Evolutionary conservation across 768 basidiomycete species (phyloP), one percentile per base, ranked within the genome.

Genomic region (Tubosaeta sp.): DNA sequence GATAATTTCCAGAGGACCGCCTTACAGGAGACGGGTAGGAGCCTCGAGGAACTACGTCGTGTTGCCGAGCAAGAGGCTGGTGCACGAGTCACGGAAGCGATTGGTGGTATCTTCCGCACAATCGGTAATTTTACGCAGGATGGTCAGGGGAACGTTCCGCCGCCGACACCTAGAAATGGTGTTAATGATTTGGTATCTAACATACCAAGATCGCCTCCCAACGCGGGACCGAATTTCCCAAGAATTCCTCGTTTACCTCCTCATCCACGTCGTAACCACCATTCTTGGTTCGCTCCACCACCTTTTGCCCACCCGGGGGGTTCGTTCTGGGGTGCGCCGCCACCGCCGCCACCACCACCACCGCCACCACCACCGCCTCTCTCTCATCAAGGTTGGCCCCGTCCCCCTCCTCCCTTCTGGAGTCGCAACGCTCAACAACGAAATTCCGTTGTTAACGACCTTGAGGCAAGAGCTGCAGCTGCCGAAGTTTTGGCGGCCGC

Each of bases 41-140:
- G 74, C n/a, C 67, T 78, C 0, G 74, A 74, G 31, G 74, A 77
- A 17, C 61, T 78, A 19, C 75, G 76, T 27, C 75, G 74, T 35
- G 64, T 64, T 22, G 70, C 80, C 1, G 87, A 91, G 60, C 80
- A 81, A 59, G 83, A 85, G 57, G 87, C 88, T 1, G 79, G 82
- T 13, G 72, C 74, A 39, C 74, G 80, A 46, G 79, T 89, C 14
- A 77, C 84, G 4, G 81, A 86, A 27, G 81, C 84, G 8, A 67
- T 91, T 29, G 80, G 77, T 6, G 74, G 74, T 43, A 68, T 91
- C 31, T 72, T 88, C 53, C 78, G 77, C 38, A 67, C 78, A 22
- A 71, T 89, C n/a, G 77, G 71, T 25, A 68, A 64, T 43, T 63
- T 72, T 44, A 58, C 58, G 31, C 60, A 62, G 22, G 65, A 51